Evolutionary conservation across 139 green algal genomes (phyloP).

Genomic region (Coelastrella sp.): DNA sequence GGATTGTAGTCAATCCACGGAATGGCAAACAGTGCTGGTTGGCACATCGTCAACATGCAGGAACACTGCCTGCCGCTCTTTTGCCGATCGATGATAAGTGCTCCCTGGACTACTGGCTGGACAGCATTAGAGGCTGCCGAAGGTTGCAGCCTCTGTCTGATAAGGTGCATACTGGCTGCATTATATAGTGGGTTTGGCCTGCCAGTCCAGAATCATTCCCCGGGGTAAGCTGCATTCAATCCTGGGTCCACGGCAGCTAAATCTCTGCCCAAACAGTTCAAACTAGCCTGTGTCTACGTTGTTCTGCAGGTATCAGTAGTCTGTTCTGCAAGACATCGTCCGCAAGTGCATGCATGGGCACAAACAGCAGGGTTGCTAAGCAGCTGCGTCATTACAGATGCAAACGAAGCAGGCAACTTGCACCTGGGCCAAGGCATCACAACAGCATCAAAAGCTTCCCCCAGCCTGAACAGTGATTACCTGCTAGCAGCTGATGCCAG

Average conservation of each 20-base stretch:
- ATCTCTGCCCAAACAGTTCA: neutral
- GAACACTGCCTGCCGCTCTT: neutral
- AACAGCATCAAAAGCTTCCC: neutral
- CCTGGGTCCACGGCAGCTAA: neutral
- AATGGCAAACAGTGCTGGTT: too few relatives aligned
- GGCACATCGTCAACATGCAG: too few relatives aligned
- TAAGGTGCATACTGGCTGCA: neutral
- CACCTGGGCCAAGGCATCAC: neutral
- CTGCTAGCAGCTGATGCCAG: conserved; percentile 7
- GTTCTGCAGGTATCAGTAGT: conserved; percentile 2
- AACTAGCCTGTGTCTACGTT: neutral
- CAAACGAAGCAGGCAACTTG: neutral
- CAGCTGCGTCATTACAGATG: conserved; percentile 24
- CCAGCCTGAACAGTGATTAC: neutral
- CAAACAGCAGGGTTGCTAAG: neutral
- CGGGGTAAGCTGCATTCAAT: too few relatives aligned
- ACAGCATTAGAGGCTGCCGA: neutral
- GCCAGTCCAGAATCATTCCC: neutral
- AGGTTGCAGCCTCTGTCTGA: conserved; percentile 15
- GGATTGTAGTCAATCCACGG: too few relatives aligned
- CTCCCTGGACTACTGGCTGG: conserved; percentile 31
- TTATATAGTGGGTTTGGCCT: neutral
- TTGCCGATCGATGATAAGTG: conserved; percentile 5
- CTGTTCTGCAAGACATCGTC: neutral
- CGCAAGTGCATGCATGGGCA: conserved; percentile 22